Evolutionary conservation across 2,329 filamentous ascomycete genomes (phyloP), one percentile per base, ranked within the genome.

Genomic region (Dendrostoma leiphaemia): DNA sequence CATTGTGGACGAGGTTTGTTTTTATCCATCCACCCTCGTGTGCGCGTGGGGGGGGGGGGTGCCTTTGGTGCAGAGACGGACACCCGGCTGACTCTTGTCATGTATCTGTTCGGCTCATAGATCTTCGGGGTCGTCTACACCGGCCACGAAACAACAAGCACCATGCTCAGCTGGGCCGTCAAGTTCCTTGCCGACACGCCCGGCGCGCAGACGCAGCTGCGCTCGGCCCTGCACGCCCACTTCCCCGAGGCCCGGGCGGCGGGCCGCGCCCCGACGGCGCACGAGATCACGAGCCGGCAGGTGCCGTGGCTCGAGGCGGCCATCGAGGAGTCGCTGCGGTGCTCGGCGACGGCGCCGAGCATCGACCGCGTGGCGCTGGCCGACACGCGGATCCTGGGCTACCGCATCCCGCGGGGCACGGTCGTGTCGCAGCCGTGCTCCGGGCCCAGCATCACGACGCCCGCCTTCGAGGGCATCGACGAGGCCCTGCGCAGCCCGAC

Each of bases 221-320:
- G 69, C 2, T 28, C 48, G 3, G 65, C 67, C 1, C 17, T 38
- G 12, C 8, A 17, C n/a, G n/a, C n/a, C n/a, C n/a, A n/a, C n/a
- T n/a, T n/a, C n/a, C n/a, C n/a, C n/a, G n/a, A n/a, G n/a, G n/a
- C n/a, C n/a, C 8, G 6, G 8, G 28, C 44, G 0, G 62, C 65
- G 37, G 35, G 48, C 6, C 63, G 67, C 3, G 21, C 41, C 3
- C 67, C 66, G 1, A 63, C 59, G 0, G 52, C 53, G 6, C 26
- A 56, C 1, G 67, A 69, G 54, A 56, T 70, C 32, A 41, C 51
- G 6, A 49, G 28, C 17, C 31, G 31, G 4, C 31, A 56, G n/a
- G 54, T 66, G 0, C 66, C 66, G 2, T 70, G 68, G 32, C 64
- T 69, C 6, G 66, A 70, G 17, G 68, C 67, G 2, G 41, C 63